Evolutionary conservation across 1,139 yeast species (phyloP), one percentile per base, ranked within the genome.

Genomic region (Arxiozyma heterogenica): DNA sequence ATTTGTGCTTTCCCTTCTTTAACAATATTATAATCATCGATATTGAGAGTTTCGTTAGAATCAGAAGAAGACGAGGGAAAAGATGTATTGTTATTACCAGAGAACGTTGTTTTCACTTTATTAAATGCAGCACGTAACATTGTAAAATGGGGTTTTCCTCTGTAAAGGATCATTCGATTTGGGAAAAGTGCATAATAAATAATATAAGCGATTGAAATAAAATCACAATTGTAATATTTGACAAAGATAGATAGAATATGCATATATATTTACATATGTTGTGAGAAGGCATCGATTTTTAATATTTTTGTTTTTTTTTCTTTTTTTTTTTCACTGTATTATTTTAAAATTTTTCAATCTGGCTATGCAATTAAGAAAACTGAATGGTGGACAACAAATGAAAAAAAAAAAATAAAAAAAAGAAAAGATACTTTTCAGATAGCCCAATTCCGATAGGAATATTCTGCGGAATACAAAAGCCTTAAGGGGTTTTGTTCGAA

Each of bases 1-100:
- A 91, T 83, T 38, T 82, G 79, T 7, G 97, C 96, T 56, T 78
- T 74, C 1, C 98, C 98, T 69, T 91, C 98, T 41, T 77, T 78
- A 49, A 86, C 82, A 17, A 78, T 70, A 51, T 75, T 75, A 67
- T 65, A 80, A 48, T 69, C 70, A 17, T 64, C 64, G 6, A 61
- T 53, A 54, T 67, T 62, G 47, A 67, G 60, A 27, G 23, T 39
- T 12, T 30, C 17, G 17, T 15, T 48, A 25, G 34, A 39, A 17
- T 11, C 47, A 25, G 18, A 43, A 27, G 55, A 51, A 50, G 49
- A 52, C n/a, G 50, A 38, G 12, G 34, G 23, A 9, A 17, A 15
- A 9, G 47, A 27, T 7, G 48, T 47, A 7, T 44, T 46, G 15
- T 45, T 45, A 15, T 21, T 12, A 27, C 48, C 25, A 8, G 30